Evolutionary conservation across 2,329 filamentous ascomycete species (phyloP).

Genomic region (Botrytis squamosa): DNA sequence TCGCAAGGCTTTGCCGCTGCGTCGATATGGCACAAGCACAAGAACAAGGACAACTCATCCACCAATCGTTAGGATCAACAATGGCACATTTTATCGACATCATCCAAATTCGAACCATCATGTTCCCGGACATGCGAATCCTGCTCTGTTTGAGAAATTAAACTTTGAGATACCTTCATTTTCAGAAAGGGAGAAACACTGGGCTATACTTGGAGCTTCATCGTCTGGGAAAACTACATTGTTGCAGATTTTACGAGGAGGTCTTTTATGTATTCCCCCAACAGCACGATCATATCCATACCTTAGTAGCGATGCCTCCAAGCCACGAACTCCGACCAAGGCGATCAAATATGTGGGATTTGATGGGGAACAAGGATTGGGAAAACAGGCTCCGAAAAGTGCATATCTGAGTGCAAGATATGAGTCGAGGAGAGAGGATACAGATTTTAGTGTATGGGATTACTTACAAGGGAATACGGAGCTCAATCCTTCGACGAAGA

Average conservation of each 20-base stretch:
- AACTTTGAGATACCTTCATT: constrained; percentile 67
- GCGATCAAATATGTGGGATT: constrained; percentile 92
- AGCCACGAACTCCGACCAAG: constrained; percentile 57
- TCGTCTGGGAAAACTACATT: constrained; percentile 79
- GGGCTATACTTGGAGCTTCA: constrained; percentile 81
- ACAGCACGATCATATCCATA: constrained; percentile 75
- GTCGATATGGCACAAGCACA: constrained; percentile 29
- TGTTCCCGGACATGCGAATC: constrained; percentile 51
- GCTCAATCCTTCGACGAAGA: constrained; percentile 66
- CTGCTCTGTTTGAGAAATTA: constrained; percentile 70
- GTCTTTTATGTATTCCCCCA: constrained; percentile 73
- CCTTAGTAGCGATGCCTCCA: constrained; percentile 59
- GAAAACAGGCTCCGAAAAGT: constrained; percentile 56
- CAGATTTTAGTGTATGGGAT: constrained; percentile 80
- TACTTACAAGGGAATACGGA: constrained; percentile 81
- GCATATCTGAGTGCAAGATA: constrained; percentile 88
- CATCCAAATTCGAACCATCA: constrained; percentile 57
- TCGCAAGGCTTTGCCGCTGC: constrained; percentile 18
- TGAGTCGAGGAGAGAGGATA: constrained; percentile 81
- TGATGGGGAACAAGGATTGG: constrained; percentile 65
- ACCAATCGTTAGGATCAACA: constrained; percentile 69
- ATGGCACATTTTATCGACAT: constrained; percentile 80
- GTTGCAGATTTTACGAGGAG: constrained; percentile 73
- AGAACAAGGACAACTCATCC: constrained; percentile 37
- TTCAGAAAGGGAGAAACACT: constrained; percentile 56